phyloP scores from a whole-genome alignment of 1,284 basidiomycete genomes.

The Cutaneotrichosporon mucoides region DNA sequence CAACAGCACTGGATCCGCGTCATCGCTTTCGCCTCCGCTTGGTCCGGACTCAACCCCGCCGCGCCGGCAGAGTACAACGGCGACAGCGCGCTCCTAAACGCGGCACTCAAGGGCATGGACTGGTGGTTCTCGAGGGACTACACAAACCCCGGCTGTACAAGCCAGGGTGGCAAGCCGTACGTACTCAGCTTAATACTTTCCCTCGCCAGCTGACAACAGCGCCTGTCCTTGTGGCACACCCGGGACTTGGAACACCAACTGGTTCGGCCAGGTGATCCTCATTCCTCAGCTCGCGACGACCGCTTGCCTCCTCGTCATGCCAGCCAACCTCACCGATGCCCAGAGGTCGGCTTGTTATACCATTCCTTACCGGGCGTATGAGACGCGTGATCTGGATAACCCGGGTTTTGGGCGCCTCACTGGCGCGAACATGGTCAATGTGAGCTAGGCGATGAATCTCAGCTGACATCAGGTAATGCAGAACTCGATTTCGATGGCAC shows the following conservation, averaged over 20 bases:
- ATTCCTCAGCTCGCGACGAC: conserved; percentile 58
- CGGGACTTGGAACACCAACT: conserved; percentile 65
- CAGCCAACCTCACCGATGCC: conserved; percentile 47
- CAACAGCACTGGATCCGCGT: conserved; percentile 61
- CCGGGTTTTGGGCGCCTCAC: conserved; percentile 54
- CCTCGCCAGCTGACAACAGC: not conserved
- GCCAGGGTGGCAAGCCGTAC: conserved; percentile 52
- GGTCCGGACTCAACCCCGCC: conserved; percentile 54
- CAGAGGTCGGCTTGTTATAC: conserved; percentile 54
- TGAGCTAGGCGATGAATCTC: not conserved
- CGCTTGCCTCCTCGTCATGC: conserved; percentile 58
- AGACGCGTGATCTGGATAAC: conserved; percentile 52
- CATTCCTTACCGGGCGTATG: conserved; percentile 57
- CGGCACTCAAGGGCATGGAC: conserved; percentile 57
- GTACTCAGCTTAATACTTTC: not conserved
- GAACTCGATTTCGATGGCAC: conserved; percentile 25
- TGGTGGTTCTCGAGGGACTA: conserved; percentile 65
- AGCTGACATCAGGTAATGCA: conserved; percentile 26
- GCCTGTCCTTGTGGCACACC: conserved; percentile 38
- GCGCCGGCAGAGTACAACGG: conserved; percentile 49
- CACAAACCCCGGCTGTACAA: conserved; percentile 55
- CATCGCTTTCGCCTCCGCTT: conserved; percentile 57
- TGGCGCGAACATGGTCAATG: conserved; percentile 55
- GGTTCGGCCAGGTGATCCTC: conserved; percentile 62
- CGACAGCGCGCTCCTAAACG: conserved; percentile 47